Evolutionary conservation across 2,329 filamentous ascomycete genomes (phyloP).

Genomic region (Beauveria caledonica): DNA sequence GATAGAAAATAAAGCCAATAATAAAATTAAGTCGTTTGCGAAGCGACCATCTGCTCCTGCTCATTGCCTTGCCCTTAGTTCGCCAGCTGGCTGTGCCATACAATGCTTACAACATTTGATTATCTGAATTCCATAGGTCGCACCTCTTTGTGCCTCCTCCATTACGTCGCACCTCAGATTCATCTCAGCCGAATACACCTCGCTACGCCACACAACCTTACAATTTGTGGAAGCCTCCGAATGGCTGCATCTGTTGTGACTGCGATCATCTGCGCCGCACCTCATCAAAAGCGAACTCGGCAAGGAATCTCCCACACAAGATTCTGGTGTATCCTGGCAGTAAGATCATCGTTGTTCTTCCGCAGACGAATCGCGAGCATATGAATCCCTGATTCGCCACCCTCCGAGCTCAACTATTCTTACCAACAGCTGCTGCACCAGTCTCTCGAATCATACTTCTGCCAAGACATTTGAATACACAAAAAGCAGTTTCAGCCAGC

Average conservation of each 20-base stretch:
- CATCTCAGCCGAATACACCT: neutral
- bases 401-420: neutral
- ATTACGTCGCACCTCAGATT: neutral
- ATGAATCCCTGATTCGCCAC: neutral
- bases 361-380: neutral
- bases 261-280: neutral
- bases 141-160: neutral
- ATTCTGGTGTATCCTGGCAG: neutral
- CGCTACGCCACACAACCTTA: neutral
- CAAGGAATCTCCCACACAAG: neutral
- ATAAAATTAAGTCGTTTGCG: neutral
- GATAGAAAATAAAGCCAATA: neutral
- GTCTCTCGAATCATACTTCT: neutral
- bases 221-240: neutral
- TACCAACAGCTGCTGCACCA: neutral
- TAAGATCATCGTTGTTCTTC: neutral
- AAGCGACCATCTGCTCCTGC: neutral
- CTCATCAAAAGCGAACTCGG: neutral
- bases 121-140: too few relatives aligned
- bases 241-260: constrained; percentile 7
- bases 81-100: neutral
- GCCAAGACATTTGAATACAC: neutral
- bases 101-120: neutral
- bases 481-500: neutral
- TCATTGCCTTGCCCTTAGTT: neutral